Base-by-base conservation (phyloP, 176 grass and related monocot genomes). In the Eleusine indica region DNA sequence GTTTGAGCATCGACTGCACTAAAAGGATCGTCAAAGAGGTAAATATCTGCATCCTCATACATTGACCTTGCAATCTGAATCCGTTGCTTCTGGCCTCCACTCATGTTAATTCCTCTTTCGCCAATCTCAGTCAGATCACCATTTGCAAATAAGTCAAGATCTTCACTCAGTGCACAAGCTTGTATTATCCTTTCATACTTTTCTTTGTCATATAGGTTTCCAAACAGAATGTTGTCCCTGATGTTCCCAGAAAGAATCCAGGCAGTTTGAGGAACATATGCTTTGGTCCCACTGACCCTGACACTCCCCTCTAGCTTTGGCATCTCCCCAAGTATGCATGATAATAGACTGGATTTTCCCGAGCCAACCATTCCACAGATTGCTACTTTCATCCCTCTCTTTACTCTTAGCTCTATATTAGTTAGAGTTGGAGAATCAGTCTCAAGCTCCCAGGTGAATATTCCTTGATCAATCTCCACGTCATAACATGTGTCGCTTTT, bases 31-130 rank as follows among this genome's bases (percentile, higher is more conserved):
- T 99, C 96, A 39, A 96, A 91, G 58, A 99, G 86, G 70, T 96
- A 99, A 58, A 94, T 89, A 77, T 99, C 96, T 49, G 96, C 89
- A 76, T 92, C 89, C 30, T 87, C 87, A 30, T 99, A 99, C 48
- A 92, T 81, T 15, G 96, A 88, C 53, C 96, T 89, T 82, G 96
- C 96, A 37, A 99, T 91, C 84, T 94, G 91, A 86, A 99, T 92
- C 43, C 96, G 54, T 66, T 99, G 96, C 73, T 99, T 99, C 77
- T 99, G 96, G 28, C 96, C 93, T 68, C 96, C 96, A 57, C 96
- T 99, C 91, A 99, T 92, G 58, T 99, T 99, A 90, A 99, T 94
- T 76, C 96, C 96, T 89, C 96, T 99, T 87, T 99, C 96, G 65
- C 96, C 93, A 84, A 99, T 99, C 93, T 99, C 96, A 75, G 96